Evolutionary conservation across 495 filamentous ascomycete species (phyloP).

Genomic region (Hypoxylon lienhwacheense): DNA sequence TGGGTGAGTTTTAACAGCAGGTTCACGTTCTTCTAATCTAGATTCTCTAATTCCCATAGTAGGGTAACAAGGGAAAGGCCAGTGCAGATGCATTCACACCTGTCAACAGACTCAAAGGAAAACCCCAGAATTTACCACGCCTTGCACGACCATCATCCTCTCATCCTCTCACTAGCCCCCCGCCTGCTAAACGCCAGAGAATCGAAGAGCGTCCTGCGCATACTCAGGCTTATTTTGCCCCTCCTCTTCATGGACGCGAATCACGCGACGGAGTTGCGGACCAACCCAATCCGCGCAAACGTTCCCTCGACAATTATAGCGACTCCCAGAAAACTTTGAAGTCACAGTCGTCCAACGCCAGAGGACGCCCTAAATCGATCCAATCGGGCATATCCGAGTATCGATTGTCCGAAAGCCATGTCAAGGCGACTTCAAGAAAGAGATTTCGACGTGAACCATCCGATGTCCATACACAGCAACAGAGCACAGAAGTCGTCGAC

Average conservation of each 20-base stretch:
- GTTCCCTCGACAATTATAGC: slow-evolving; percentile 21
- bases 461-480: neutral
- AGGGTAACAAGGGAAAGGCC: slow-evolving; percentile 1
- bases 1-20: neutral
- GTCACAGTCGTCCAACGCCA: slow-evolving; percentile 29
- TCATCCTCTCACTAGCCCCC: slow-evolving; percentile 10
- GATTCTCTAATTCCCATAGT: slow-evolving; percentile 7
- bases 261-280: neutral
- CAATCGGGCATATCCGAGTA: slow-evolving; percentile 29
- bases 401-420: slow-evolving; percentile 11
- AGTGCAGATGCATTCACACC: slow-evolving; percentile 9
- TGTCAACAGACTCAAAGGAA: slow-evolving; percentile 31
- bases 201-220: slow-evolving; percentile 10
- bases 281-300: slow-evolving; percentile 14
- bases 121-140: slow-evolving; percentile 8
- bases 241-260: too few species aligned
- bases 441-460: neutral
- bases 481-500: neutral
- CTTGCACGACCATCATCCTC: neutral
- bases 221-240: slow-evolving; percentile 11
- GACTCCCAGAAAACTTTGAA: slow-evolving; percentile 29
- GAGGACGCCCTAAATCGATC: slow-evolving; percentile 16
- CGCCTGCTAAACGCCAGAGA: slow-evolving; percentile 38
- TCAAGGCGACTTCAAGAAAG: slow-evolving; percentile 11
- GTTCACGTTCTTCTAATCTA: neutral